These are phyloP conservation scores for Paragyromitra xinjiangensis DNA, from an alignment of 495 filamentous ascomycete species.

Conservation along the genomic window DNA sequence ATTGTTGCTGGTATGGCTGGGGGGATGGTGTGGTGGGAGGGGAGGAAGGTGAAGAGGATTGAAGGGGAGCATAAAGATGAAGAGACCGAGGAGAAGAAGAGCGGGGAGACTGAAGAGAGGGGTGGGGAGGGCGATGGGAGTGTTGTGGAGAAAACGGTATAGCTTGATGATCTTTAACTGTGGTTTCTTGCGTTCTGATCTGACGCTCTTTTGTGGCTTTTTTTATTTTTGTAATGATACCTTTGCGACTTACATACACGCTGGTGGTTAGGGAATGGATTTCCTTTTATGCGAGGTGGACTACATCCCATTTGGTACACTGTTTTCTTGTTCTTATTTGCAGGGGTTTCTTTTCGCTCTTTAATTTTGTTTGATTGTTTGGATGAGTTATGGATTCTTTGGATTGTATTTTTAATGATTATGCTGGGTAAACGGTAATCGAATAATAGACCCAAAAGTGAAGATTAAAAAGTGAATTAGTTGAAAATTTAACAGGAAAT, in stretches of 20 bases:
- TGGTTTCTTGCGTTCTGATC: neutral
- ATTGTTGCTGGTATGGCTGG: constrained; percentile 75
- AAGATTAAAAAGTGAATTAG: no score
- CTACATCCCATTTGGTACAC: constrained; percentile 8
- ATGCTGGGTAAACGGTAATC: neutral
- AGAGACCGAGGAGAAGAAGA: constrained; percentile 61
- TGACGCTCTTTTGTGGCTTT: neutral
- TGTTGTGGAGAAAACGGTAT: neutral
- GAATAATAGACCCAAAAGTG: no score
- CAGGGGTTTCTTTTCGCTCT: neutral
- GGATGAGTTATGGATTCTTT: neutral
- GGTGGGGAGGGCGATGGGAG: neutral
- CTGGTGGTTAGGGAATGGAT: neutral
- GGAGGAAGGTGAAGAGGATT: constrained; percentile 70
- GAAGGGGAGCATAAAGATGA: constrained; percentile 65
- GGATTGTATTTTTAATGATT: neutral
- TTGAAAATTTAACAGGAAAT: no score
- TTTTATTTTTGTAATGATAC: constrained; percentile 5
- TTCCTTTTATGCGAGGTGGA: neutral
- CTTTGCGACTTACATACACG: neutral
- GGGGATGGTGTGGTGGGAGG: constrained; percentile 72
- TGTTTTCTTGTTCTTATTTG: neutral
- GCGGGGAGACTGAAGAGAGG: constrained; percentile 6
- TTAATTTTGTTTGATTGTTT: neutral
- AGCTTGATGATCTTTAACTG: neutral